These are phyloP conservation scores for Dactylonectria macrodidyma DNA, from an alignment of 2,329 filamentous ascomycete species.

Conservation along the genomic window DNA sequence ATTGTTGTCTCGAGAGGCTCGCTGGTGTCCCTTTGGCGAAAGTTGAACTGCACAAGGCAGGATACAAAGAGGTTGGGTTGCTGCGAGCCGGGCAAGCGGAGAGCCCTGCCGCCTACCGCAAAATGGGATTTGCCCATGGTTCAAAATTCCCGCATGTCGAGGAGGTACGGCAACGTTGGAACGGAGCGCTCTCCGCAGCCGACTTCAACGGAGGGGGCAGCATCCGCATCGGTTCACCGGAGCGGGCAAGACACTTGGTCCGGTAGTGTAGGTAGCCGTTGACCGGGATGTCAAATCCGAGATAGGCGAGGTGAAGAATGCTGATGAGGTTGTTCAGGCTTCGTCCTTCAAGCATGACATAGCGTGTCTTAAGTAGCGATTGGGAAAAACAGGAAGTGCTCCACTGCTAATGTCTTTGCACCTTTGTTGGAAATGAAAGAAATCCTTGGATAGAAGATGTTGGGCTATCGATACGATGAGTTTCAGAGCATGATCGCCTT, in stretches of 20 bases:
- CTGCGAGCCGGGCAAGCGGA: not conserved
- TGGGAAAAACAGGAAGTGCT: too few species aligned
- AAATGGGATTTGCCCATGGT: not conserved
- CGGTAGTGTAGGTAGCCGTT: not conserved
- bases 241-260: not conserved
- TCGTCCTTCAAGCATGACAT: too few species aligned
- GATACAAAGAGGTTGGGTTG: not conserved
- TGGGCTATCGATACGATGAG: too few species aligned
- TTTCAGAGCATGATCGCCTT: too few species aligned
- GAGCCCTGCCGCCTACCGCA: not conserved
- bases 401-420: too few species aligned
- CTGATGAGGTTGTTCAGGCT: too few species aligned
- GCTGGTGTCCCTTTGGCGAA: not conserved
- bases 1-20: too few species aligned
- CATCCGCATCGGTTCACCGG: not conserved
- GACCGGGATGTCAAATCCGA: not conserved
- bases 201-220: not conserved
- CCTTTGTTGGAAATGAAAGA: too few species aligned
- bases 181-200: not conserved
- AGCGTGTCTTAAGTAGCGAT: too few species aligned
- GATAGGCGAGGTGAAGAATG: not conserved
- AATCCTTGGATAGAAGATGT: too few species aligned
- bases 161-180: not conserved
- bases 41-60: not conserved
- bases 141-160: not conserved